Percentiles rank a stretch among this genome's conserved stretches.
These are phyloP conservation scores for Xylaria sp. DNA, from an alignment of 2,329 filamentous ascomycete genomes.

Conservation along the genomic window DNA sequence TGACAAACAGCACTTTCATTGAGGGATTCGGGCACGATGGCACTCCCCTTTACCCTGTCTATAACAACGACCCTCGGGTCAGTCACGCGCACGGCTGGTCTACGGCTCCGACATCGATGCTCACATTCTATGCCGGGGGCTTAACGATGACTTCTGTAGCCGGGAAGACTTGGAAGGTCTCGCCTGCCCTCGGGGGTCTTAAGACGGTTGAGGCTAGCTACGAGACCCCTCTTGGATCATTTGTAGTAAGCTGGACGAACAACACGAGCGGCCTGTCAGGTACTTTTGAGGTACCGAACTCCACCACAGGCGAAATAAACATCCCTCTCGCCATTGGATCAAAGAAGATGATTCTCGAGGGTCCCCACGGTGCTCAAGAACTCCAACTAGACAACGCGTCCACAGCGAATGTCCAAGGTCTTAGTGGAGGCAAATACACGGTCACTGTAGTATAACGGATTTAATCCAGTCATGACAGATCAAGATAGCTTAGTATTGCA, in stretches of 20 bases:
- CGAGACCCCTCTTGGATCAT: conserved; percentile 1
- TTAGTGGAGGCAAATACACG: background rate
- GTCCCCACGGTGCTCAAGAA: background rate
- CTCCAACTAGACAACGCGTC: background rate
- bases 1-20: conserved; percentile 23
- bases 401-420: background rate
- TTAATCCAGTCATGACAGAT: background rate
- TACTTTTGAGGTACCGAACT: background rate
- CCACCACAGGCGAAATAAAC: background rate
- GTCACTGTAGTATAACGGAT: background rate
- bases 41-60: conserved; percentile 5
- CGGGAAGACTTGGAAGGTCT: conserved; percentile 6
- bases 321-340: conserved; percentile 5
- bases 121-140: conserved; percentile 9
- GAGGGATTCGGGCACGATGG: conserved; percentile 5
- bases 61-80: conserved; percentile 13
- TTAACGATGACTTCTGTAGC: conserved; percentile 6
- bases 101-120: conserved; percentile 16
- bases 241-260: conserved; percentile 3
- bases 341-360: background rate
- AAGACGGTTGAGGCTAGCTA: background rate
- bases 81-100: conserved; percentile 26
- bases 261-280: background rate
- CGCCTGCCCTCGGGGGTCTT: conserved; percentile 2
- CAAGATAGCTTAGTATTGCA: background rate